These are phyloP conservation scores for Patellaria atrata DNA, from an alignment of 495 filamentous ascomycete genomes.

Conservation along the genomic window DNA sequence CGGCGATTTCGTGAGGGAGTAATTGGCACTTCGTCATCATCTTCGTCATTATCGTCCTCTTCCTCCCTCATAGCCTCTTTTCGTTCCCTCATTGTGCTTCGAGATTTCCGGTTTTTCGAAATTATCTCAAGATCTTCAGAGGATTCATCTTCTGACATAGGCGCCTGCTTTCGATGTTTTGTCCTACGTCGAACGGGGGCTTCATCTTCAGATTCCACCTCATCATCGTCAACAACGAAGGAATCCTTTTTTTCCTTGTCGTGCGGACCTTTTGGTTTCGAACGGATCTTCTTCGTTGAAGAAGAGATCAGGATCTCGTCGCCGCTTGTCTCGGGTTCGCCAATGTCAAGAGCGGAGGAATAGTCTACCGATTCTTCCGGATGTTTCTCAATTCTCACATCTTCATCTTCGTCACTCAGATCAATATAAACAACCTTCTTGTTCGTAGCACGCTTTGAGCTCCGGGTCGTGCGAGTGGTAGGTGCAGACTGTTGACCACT, in stretches of 20 bases:
- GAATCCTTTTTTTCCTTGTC: constrained; percentile 17
- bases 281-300: constrained; percentile 1
- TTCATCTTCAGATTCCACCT: constrained; percentile 4
- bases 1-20: not conserved
- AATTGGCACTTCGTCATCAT: not conserved
- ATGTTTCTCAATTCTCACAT: not conserved
- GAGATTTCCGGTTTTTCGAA: not conserved
- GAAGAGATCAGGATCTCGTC: constrained; percentile 8
- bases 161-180: constrained; percentile 1
- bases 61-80: constrained; percentile 4
- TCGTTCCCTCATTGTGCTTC: not conserved
- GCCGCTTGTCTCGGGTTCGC: constrained; percentile 5
- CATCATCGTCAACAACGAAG: constrained; percentile 9
- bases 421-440: no score
- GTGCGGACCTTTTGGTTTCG: not conserved
- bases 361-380: not conserved
- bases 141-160: constrained; percentile 3
- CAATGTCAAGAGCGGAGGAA: not conserved
- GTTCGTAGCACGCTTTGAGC: no score
- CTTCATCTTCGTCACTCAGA: no score
- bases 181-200: constrained; percentile 2
- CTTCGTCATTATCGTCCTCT: constrained; percentile 17
- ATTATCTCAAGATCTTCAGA: not conserved
- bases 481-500: no score
- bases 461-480: no score